Percentiles rank a stretch among this genome's conserved stretches.
Conservation (phyloP, 2,329 filamentous ascomycete species). For the Phialophora expanda region DNA sequence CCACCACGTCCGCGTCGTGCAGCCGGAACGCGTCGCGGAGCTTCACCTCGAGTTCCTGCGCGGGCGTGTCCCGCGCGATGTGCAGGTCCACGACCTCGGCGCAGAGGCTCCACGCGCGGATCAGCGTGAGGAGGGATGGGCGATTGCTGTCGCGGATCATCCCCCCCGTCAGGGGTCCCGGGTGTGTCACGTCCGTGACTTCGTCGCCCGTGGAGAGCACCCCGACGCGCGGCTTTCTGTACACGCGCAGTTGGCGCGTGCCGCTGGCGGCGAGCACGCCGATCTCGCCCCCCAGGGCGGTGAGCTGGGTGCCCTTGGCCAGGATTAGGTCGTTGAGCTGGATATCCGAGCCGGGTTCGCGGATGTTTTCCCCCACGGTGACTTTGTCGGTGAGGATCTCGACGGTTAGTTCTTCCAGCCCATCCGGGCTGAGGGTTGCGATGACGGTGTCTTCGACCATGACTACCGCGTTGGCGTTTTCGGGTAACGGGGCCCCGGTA, state of each 20-base stretch:
- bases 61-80: slow-evolving; percentile 66
- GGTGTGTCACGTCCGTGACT: slow-evolving; percentile 70
- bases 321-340: slow-evolving; percentile 72
- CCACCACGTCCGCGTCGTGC: slow-evolving; percentile 72
- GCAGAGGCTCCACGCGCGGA: slow-evolving; percentile 71
- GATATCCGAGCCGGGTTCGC: slow-evolving; percentile 90
- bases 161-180: slow-evolving; percentile 69
- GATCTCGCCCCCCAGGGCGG: slow-evolving; percentile 85
- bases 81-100: slow-evolving; percentile 77
- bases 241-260: slow-evolving; percentile 71
- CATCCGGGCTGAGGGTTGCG: slow-evolving; percentile 67
- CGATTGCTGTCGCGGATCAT: slow-evolving; percentile 95
- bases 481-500: slow-evolving; percentile 88
- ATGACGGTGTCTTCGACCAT: slow-evolving; percentile 96
- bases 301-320: slow-evolving; percentile 78
- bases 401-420: slow-evolving; percentile 81
- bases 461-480: slow-evolving; percentile 85
- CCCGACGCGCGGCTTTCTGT: slow-evolving; percentile 77
- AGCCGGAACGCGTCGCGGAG: slow-evolving; percentile 73
- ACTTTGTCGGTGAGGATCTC: slow-evolving; percentile 82
- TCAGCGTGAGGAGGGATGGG: slow-evolving; percentile 80
- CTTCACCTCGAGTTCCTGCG: slow-evolving; percentile 74
- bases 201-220: slow-evolving; percentile 95
- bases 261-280: slow-evolving; percentile 88
- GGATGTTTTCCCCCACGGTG: slow-evolving; percentile 80